Conservation (phyloP, 257 asterid species). For the Phtheirospermum japonicum region DNA sequence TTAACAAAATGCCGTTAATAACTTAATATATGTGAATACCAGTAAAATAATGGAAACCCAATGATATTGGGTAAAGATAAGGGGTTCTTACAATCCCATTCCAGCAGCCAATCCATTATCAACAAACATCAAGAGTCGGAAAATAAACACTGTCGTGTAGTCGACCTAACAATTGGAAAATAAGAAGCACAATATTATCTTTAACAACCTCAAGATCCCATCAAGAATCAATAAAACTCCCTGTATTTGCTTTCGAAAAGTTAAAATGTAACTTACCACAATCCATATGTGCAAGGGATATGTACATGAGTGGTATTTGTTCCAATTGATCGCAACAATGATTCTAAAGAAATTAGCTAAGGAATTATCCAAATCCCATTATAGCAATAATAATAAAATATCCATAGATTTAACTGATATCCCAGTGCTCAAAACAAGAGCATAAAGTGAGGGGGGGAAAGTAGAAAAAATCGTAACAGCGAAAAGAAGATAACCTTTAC, state of each 20-base stretch:
- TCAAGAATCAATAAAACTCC: constrained; percentile 7
- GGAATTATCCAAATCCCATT: constrained; percentile 30
- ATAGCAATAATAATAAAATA: constrained; percentile 6
- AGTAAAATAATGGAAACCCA: neutral
- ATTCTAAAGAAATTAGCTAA: constrained; percentile 51
- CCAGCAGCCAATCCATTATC: constrained; percentile 95
- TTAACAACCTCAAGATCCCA: constrained; percentile 17
- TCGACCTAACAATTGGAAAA: constrained; percentile 61
- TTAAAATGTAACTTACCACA: constrained; percentile 56
- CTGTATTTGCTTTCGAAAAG: neutral
- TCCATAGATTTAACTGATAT: neutral
- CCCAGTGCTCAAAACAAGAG: constrained; percentile 6
- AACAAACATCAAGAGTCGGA: constrained; percentile 92
- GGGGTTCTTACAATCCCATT: constrained; percentile 87
- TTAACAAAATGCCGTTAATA: neutral
- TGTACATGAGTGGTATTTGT: constrained; percentile 67
- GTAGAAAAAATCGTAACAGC: too few species aligned
- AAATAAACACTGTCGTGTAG: constrained; percentile 72
- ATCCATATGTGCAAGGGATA: constrained; percentile 95
- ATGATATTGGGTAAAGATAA: neutral
- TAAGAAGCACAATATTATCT: constrained; percentile 4
- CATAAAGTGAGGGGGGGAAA: too few species aligned
- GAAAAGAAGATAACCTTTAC: neutral
- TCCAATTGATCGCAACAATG: constrained; percentile 89
- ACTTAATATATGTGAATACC: constrained; percentile 4